Base-by-base conservation (phyloP, 805 yeast genomes). In the Debaryomyces castellii region DNA sequence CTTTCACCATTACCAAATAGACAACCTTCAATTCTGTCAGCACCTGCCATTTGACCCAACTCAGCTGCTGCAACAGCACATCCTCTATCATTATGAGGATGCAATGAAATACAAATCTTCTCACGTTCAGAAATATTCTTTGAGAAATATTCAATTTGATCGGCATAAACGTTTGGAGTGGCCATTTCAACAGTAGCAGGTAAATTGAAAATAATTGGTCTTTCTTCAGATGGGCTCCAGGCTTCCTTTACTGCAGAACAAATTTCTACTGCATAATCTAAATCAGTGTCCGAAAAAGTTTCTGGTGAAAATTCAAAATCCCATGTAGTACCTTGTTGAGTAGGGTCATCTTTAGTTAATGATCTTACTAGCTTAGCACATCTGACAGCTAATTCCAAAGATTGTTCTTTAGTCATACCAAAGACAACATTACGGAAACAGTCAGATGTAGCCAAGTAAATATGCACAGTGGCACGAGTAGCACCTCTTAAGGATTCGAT, bases 21-120 rank as follows among this genome's bases (percentile, higher is more conserved):
- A 68, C 92, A 87, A 18, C 95, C 95, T 66, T 87, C 95, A 21
- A 87, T 87, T 64, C 95, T 79, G 63, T 87, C 89, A n/a, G 89
- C 95, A 44, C 95, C 95, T 2, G 89, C 95, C 66, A 87, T 58
- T 58, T 82, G 83, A 39, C 87, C 95, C 46, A 87, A 76, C 66
- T 87, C 95, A 3, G 90, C 85, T 28, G 94, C 94, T 9, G 92
- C 94, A n/a, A 87, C 91, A 11, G 87, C 91, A 63, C 92, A 86
- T 18, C 95, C 95, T 58, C 95, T 77, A 67, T 87, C 94, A 55
- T 87, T 87, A 66, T 87, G 95, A 25, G 89, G 87, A 63, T 87
- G 95, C 45, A 87, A 76, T 11, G 94, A 86, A 42, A 87, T 78
- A 55, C 88, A 81, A 20, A 87, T 78, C 52, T 76, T 83, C 46